phyloP scores from a whole-genome alignment of 2,329 filamentous ascomycete genomes.

The Rutstroemia sp. region DNA sequence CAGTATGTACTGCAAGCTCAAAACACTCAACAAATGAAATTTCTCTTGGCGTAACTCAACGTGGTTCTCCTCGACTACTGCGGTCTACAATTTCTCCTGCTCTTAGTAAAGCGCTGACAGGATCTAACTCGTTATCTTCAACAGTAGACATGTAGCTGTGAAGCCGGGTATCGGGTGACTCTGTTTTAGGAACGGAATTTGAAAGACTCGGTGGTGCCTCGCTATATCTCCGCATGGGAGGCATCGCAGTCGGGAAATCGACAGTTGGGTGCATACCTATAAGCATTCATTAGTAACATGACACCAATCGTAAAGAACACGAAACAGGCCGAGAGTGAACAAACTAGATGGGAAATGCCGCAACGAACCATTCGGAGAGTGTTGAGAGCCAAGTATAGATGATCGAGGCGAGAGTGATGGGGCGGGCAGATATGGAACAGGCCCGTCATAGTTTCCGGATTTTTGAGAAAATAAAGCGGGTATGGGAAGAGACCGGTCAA shows the following conservation, averaged over 20 bases:
- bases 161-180: slow-evolving; percentile 14
- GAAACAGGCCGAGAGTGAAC: background rate
- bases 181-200: slow-evolving; percentile 8
- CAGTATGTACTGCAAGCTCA: background rate
- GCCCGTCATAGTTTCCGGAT: slow-evolving; percentile 22
- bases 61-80: slow-evolving; percentile 17
- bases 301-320: background rate
- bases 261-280: slow-evolving; percentile 15
- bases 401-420: slow-evolving; percentile 26
- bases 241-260: slow-evolving; percentile 20
- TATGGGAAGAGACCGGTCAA: slow-evolving; percentile 25
- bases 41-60: background rate
- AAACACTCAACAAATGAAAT: background rate
- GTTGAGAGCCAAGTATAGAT: slow-evolving; percentile 13
- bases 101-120: slow-evolving; percentile 50
- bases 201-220: slow-evolving; percentile 4
- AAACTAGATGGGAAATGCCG: background rate
- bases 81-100: slow-evolving; percentile 53
- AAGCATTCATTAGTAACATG: slow-evolving; percentile 5
- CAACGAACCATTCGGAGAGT: slow-evolving; percentile 24
- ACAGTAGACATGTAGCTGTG: slow-evolving; percentile 19
- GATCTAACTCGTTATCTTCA: slow-evolving; percentile 39
- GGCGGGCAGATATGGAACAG: slow-evolving; percentile 23
- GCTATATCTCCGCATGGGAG: slow-evolving; percentile 20
- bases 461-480: slow-evolving; percentile 24